Evolutionary conservation across 2,329 filamentous ascomycete species (phyloP).

Genomic region (Cryphonectria naterciae): DNA sequence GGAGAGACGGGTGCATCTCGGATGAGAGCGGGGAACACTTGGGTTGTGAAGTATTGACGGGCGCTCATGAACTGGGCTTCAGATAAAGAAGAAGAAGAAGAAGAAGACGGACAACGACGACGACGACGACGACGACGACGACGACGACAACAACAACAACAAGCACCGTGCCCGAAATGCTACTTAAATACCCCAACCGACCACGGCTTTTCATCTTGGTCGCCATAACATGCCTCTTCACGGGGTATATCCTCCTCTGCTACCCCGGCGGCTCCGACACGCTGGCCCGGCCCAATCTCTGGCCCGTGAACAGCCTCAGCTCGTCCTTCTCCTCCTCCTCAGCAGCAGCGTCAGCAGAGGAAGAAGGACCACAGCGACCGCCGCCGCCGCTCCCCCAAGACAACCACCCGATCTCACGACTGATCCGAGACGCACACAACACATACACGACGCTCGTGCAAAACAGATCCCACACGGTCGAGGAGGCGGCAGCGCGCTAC

Average conservation of each 20-base stretch:
- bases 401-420: constrained; percentile 49
- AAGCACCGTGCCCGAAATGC: neutral
- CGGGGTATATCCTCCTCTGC: neutral
- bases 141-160: neutral
- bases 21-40: neutral
- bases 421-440: constrained; percentile 46
- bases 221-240: neutral
- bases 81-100: neutral
- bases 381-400: constrained; percentile 1
- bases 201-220: neutral
- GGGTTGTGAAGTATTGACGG: neutral
- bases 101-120: neutral
- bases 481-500: constrained; percentile 50
- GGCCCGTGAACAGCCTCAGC: neutral
- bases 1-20: neutral
- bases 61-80: neutral
- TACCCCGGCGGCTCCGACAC: neutral
- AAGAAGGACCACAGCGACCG: neutral
- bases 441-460: constrained; percentile 44
- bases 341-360: no score
- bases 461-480: constrained; percentile 47
- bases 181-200: neutral
- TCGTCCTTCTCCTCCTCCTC: neutral
- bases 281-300: neutral
- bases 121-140: neutral